Base-by-base conservation (phyloP, 768 basidiomycete species). In the Glaciozyma antarctica region DNA sequence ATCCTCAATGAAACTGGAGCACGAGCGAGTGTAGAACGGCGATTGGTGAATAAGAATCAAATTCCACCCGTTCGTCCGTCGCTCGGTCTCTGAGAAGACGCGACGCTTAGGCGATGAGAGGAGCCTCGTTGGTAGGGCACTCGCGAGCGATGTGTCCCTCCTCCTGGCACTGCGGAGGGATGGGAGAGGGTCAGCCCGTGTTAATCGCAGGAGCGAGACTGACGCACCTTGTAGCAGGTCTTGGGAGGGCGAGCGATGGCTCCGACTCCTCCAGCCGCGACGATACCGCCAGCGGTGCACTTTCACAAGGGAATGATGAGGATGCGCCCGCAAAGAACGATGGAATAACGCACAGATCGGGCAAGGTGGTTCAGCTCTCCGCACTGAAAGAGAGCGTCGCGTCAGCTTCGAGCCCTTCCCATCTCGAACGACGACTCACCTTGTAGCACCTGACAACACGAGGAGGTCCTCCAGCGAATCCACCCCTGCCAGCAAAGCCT, bases 211-310 rank as follows among this genome's bases (percentile, higher is more conserved):
- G 28, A 21, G 30, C 28, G 30, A n/a, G n/a, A 2, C 6, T 0
- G 32, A 34, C 53, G 53, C 32, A 54, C 53, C 53, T 54, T 54
- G 53, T 54, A 54, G 53, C 53, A 54, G 21, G 53, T 54, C 53
- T 54, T 54, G 53, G 53, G 26, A 28, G 51, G 53, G 53, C 53
- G 53, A 34, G 32, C 32, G 32, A 21, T 32, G 30, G 21, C 47
- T 48, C 47, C 53, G 22, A 21, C 53, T 52, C 51, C 51, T 13
- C 19, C 51, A 26, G n/a, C 32, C 28, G 53, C 53, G 15, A 30
- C 53, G 15, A 21, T 19, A 30, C 32, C 32, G 19, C 13, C 17
- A 13, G 53, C 32, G 32, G 30, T 32, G 53, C n/a, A 52, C 51
- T 54, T 15, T 26, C 26, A 48, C 4, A 48, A 8, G 10, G 47